Base-by-base conservation (phyloP, 176 grass and related monocot species). In the Oryza rufipogon region DNA sequence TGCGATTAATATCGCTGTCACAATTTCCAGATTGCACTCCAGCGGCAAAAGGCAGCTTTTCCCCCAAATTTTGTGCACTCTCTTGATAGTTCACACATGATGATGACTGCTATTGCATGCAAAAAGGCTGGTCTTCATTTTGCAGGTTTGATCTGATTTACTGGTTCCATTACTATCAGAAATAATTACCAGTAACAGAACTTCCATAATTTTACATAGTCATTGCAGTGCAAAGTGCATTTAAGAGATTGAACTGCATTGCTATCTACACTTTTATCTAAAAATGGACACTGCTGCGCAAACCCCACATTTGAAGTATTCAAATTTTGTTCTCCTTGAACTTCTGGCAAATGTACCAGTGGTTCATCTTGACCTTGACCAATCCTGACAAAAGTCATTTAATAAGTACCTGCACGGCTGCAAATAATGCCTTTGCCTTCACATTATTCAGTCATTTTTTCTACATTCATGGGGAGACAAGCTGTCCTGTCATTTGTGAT, bases 1-100 rank as follows among this genome's bases (percentile, higher is more conserved):
- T 36, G 23, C 76, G 33, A 74, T 82, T 90, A 80, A 86, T 76
- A 77, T 84, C 28, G 49, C 33, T 64, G 32, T 9, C 49, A 19
- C 61, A 46, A 82, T 80, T 82, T 82, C 74, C 89, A 98, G 96
- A 92, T 98, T 58, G 89, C 91, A 73, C 82, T 73, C 61, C 89
- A 86, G 70, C 80, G 90, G 23, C 93, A 98, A 76, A 98, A 90
- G 75, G 88, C 87, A 63, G 96, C 93, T 51, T 98, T 98, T 79
- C 96, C 96, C 56, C 96, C 96, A 2, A 98, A 98, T 90, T 98
- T 95, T 87, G 89, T 98, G 17, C 96, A 98, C 75, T 98, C 96
- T 39, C 87, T 98, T 67, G 96, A 98, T 88, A 92, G 96, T 90
- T 95, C 96, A 75, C 96, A 98, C 86, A 98, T 98, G 96, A 98